Evolutionary conservation across 2,329 filamentous ascomycete genomes (phyloP), one percentile per base, ranked within the genome.

Genomic region (Cryoendolithus antarcticus): DNA sequence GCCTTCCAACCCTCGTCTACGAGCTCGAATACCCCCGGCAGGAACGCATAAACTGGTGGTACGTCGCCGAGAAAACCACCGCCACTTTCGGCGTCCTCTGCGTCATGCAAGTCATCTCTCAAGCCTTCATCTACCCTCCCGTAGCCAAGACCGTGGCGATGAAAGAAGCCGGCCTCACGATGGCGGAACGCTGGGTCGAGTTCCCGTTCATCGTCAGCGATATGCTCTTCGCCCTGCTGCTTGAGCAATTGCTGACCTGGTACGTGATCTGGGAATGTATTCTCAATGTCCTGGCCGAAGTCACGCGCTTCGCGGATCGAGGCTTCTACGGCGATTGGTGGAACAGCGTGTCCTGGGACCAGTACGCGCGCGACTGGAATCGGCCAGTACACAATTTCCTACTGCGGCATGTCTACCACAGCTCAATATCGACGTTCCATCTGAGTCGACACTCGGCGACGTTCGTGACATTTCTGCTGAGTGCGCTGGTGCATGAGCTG

Each of bases 331-430:
- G 66, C 44, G 62, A 66, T 47, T 69, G 69, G 69, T 71, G 69
- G 70, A 70, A 71, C 45, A 56, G 54, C n/a, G 58, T 69, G 10
- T 65, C 64, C 0, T 85, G 78, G 74, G 81, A 86, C 51, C 78
- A 86, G 54, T 89, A 83, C 51, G 82, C 82, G 3, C 70, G 82
- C 30, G 80, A 86, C 55, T 88, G 83, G 83, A 88, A 88, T 55
- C 64, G 75, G 10, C 82, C 82, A 0, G 82, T 88, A 3, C 82
- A 86, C 54, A 77, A 80, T 50, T 88, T 88, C 58, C 64, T 88
- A 21, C 67, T 86, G 2, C 70, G 83, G 9, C 82, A 88, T 52
- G 83, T 88, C 43, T 88, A 88, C 54, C 81, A 88, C 61, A 77
- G 72, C 34, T 81, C 76, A 34, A 86, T 88, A 52, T 82, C 77